A percentile compares a stretch with the other conserved stretches of the same genome.
phyloP scores from a whole-genome alignment of 1,284 basidiomycete genomes.

The Cystobasidium slooffiae region DNA sequence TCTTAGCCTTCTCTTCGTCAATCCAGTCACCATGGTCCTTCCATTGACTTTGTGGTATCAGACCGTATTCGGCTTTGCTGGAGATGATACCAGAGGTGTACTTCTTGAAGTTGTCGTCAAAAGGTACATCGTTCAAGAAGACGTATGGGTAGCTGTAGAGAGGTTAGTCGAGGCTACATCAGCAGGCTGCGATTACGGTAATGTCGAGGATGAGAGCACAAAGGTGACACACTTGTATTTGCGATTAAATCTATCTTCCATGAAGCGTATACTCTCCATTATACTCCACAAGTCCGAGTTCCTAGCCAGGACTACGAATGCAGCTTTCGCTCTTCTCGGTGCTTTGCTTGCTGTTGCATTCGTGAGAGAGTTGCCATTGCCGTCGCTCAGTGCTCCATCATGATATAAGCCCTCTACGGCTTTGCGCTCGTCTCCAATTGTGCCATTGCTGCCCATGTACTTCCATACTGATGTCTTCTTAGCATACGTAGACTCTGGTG shows the following conservation, averaged over 20 bases:
- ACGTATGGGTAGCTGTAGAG: slow-evolving; percentile 55
- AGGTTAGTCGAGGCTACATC: not conserved
- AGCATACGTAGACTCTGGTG: slow-evolving; percentile 33
- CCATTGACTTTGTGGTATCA: slow-evolving; percentile 82
- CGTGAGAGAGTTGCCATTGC: not conserved
- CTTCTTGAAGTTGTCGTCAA: slow-evolving; percentile 57
- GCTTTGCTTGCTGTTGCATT: slow-evolving; percentile 10
- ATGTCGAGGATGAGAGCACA: not conserved
- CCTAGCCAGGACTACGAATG: slow-evolving; percentile 81
- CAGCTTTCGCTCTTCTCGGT: slow-evolving; percentile 71
- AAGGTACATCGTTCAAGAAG: slow-evolving; percentile 58
- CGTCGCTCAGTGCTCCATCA: not conserved
- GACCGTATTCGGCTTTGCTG: slow-evolving; percentile 65
- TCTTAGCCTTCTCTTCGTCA: slow-evolving; percentile 67
- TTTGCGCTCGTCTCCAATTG: slow-evolving; percentile 19
- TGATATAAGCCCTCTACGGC: slow-evolving; percentile 17
- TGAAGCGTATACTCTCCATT: slow-evolving; percentile 57
- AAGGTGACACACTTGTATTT: slow-evolving; percentile 41
- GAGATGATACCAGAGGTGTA: slow-evolving; percentile 51
- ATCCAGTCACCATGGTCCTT: slow-evolving; percentile 63
- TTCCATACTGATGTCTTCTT: slow-evolving; percentile 36
- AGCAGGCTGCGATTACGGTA: not conserved
- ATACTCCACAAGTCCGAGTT: slow-evolving; percentile 78
- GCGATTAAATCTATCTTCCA: slow-evolving; percentile 47
- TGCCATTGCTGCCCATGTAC: not conserved